Evolutionary conservation across 805 yeast species (phyloP).

Genomic region (Kuraishia borneana): DNA sequence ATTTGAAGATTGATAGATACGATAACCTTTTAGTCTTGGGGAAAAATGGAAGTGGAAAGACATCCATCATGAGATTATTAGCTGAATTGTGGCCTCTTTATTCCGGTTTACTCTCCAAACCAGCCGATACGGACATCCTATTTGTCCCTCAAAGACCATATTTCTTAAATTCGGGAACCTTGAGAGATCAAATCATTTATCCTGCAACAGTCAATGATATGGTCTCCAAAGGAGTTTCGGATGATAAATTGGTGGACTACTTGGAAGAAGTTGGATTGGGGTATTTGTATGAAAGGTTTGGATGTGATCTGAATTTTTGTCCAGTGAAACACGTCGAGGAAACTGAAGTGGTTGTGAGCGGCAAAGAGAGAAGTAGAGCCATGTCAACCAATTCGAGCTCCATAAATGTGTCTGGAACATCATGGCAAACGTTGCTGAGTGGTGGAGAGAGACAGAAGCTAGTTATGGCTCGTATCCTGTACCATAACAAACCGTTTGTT

Average conservation of each 20-base stretch:
- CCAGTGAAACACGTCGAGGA: slow-evolving; percentile 9
- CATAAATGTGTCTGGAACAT: slow-evolving; percentile 7
- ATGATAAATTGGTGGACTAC: slow-evolving; percentile 55
- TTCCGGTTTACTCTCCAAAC: slow-evolving; percentile 72
- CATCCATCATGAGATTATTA: slow-evolving; percentile 71
- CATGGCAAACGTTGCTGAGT: slow-evolving; percentile 82
- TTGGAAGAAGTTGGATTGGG: slow-evolving; percentile 71
- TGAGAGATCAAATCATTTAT: slow-evolving; percentile 85
- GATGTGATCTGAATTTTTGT: slow-evolving; percentile 34
- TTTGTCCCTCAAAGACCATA: slow-evolving; percentile 84
- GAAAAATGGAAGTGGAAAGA: slow-evolving; percentile 83
- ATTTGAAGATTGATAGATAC: slow-evolving; percentile 49
- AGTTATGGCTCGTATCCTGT: slow-evolving; percentile 76
- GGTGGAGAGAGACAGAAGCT: slow-evolving; percentile 96
- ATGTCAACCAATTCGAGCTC: not conserved
- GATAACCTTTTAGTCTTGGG: slow-evolving; percentile 75
- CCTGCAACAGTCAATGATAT: slow-evolving; percentile 74
- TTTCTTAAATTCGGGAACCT: slow-evolving; percentile 63
- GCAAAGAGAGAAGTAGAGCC: slow-evolving; percentile 6
- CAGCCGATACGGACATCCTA: slow-evolving; percentile 53
- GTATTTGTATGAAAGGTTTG: slow-evolving; percentile 62
- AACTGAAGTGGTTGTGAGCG: slow-evolving; percentile 11
- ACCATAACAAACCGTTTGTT: slow-evolving; percentile 71
- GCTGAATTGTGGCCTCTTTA: slow-evolving; percentile 92
- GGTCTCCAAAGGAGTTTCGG: slow-evolving; percentile 60